Evolutionary conservation across 2,329 filamentous ascomycete genomes (phyloP).

Genomic region (Fusarium sp.): DNA sequence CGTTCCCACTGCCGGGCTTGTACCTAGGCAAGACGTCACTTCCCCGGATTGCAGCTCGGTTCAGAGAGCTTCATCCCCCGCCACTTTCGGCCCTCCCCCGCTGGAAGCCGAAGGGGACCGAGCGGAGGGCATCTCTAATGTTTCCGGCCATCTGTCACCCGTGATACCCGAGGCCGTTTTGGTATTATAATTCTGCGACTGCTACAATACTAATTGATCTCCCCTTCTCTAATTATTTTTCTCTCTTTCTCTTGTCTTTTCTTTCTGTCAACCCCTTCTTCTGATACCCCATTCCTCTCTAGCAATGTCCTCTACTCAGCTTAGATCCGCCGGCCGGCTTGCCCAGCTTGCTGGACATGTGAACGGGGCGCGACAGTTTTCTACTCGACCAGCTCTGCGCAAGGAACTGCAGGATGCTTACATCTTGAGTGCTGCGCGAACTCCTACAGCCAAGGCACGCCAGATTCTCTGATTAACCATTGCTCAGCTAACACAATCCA

Average conservation of each 20-base stretch:
- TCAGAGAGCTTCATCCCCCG: slow-evolving; percentile 29
- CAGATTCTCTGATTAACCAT: not conserved
- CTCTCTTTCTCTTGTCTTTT: not conserved
- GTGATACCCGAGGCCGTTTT: slow-evolving; percentile 38
- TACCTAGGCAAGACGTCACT: slow-evolving; percentile 31
- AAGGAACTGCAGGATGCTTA: slow-evolving; percentile 90
- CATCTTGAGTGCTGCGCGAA: slow-evolving; percentile 90
- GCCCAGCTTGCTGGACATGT: slow-evolving; percentile 54
- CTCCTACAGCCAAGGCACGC: slow-evolving; percentile 85
- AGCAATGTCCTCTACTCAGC: slow-evolving; percentile 42
- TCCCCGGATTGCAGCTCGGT: slow-evolving; percentile 40
- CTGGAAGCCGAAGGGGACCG: slow-evolving; percentile 55
- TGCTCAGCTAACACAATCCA: slow-evolving; percentile 50
- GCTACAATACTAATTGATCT: slow-evolving; percentile 9
- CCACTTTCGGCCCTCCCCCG: slow-evolving; percentile 45
- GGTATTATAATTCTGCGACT: not conserved
- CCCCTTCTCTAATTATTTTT: not conserved
- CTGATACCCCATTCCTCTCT: slow-evolving; percentile 18
- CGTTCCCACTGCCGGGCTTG: not conserved
- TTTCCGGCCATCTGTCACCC: not conserved
- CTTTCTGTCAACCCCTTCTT: slow-evolving; percentile 4
- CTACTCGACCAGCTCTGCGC: slow-evolving; percentile 55
- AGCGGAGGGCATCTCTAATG: slow-evolving; percentile 31
- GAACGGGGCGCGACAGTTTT: slow-evolving; percentile 59
- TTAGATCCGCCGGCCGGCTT: slow-evolving; percentile 50